Conservation (phyloP, 1,139 yeast species). For the Geotrichum macrosporum region DNA sequence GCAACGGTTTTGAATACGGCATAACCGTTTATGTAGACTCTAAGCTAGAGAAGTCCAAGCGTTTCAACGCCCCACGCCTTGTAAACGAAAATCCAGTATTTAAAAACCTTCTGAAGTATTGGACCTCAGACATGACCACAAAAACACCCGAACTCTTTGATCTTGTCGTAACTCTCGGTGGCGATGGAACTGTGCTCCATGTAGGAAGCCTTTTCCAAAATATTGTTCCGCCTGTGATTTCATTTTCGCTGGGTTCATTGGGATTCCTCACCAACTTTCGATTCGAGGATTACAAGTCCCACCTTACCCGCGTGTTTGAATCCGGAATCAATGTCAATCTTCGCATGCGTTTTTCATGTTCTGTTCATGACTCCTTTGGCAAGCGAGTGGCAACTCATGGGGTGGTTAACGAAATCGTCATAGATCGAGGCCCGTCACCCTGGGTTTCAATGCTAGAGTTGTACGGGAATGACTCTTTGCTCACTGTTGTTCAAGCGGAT, state of each 20-base stretch:
- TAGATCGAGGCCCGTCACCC: slow-evolving; percentile 87
- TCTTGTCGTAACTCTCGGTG: slow-evolving; percentile 75
- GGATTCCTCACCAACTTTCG: slow-evolving; percentile 79
- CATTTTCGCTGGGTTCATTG: slow-evolving; percentile 73
- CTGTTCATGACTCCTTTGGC: slow-evolving; percentile 46
- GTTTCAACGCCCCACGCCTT: slow-evolving; percentile 50
- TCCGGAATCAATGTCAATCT: slow-evolving; percentile 73
- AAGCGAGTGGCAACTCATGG: slow-evolving; percentile 65
- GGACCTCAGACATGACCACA: slow-evolving; percentile 59
- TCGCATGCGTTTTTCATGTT: slow-evolving; percentile 76
- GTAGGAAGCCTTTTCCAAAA: slow-evolving; percentile 75
- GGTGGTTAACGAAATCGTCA: slow-evolving; percentile 75
- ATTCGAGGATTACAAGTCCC: slow-evolving; percentile 61
- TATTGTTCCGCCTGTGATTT: slow-evolving; percentile 82
- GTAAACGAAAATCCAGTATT: slow-evolving; percentile 36
- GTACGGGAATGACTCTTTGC: slow-evolving; percentile 72
- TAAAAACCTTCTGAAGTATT: slow-evolving; percentile 43
- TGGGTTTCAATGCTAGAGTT: slow-evolving; percentile 78
- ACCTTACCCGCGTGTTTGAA: slow-evolving; percentile 53
- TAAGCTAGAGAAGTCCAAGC: slow-evolving; percentile 53
- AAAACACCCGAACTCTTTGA: slow-evolving; percentile 62
- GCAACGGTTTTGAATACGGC: slow-evolving; percentile 33
- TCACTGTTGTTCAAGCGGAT: slow-evolving; percentile 87
- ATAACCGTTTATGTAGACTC: slow-evolving; percentile 70
- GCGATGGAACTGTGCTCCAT: slow-evolving; percentile 84